Evolutionary conservation across 768 basidiomycete species (phyloP).

Genomic region (Hypsizygus marmoreus): DNA sequence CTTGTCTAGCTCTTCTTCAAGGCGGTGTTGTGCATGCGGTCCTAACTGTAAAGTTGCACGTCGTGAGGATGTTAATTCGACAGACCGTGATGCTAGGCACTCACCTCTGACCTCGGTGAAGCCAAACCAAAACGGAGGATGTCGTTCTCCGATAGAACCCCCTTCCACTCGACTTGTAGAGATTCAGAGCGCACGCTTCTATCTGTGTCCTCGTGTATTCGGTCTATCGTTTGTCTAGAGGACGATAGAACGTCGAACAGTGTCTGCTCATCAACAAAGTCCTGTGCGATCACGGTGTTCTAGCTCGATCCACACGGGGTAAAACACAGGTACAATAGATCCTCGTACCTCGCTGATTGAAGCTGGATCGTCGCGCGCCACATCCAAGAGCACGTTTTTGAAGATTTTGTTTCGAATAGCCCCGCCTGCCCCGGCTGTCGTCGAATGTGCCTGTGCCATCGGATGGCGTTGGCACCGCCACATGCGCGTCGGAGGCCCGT

Average conservation of each 20-base stretch:
- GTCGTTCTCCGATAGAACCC: conserved; percentile 10
- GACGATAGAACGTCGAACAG: conserved; percentile 1
- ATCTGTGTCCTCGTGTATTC: not conserved
- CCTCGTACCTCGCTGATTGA: conserved; percentile 8
- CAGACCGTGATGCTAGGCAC: not conserved
- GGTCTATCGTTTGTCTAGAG: not conserved
- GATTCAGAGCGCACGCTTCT: not conserved
- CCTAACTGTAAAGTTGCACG: conserved; percentile 7
- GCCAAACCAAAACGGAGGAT: conserved; percentile 14
- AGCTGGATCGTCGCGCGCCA: conserved; percentile 5
- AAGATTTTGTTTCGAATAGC: conserved; percentile 1
- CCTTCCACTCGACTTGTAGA: conserved; percentile 1
- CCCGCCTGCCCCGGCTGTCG: too few species aligned
- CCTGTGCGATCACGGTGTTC: conserved; percentile 2
- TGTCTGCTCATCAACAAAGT: conserved; percentile 8
- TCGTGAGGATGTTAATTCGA: not conserved
- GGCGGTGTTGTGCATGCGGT: conserved; percentile 11
- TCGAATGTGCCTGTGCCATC: not conserved
- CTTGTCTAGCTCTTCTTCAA: conserved; percentile 23
- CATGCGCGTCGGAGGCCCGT: too few species aligned
- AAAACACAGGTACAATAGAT: not conserved
- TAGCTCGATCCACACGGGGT: too few species aligned
- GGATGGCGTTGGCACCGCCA: not conserved
- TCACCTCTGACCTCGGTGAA: conserved; percentile 10
- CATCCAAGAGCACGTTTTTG: conserved; percentile 9